Evolutionary conservation across 2,329 filamentous ascomycete genomes (phyloP), one percentile per base, ranked within the genome.

Genomic region (Xenosphaeropsis pyriputrescens): DNA sequence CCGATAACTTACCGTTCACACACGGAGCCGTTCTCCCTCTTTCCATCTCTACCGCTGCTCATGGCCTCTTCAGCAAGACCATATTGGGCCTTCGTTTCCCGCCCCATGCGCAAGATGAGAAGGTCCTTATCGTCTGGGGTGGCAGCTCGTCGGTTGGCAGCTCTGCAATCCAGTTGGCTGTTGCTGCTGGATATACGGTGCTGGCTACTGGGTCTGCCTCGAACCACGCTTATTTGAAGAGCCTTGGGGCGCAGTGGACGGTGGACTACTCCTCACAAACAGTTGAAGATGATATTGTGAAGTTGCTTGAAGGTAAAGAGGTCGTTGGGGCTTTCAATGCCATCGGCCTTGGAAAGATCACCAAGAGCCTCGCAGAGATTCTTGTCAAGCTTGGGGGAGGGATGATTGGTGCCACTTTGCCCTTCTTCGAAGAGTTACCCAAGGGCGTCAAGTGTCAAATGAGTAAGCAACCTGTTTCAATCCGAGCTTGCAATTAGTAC

Each of bases 131-230:
- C 8, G 39, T 50, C 18, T 50, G 48, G 47, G 47, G 48, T 26
- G 48, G 48, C 3, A 46, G 43, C 38, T 47, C 46, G 5, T 39
- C 37, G 9, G 38, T 42, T 31, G 48, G 47, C 6, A 38, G 22
- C 8, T 39, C 41, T 2, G 45, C 45, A 5, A 48, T 50, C 29
- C 48, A 50, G 38, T 47, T 11, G 4, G 45, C 47, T n/a, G 37
- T 41, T 14, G 45, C 47, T 5, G 43, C 59, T 12, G 64, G 65
- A 0, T 50, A 59, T 13, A 51, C 42, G 0, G 56, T 61, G 3
- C 58, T 68, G n/a, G 53, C 63, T 0, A 67, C 64, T 1, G 64
- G 60, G 43, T 65, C 64, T 0, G 55, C 60, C 0, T 38, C 42
- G 26, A 69, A 66, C 43, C 57, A 57, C 36, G 56, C 57, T 2